Base-by-base conservation (phyloP, 2,329 filamentous ascomycete genomes). In the Fusarium secorum region DNA sequence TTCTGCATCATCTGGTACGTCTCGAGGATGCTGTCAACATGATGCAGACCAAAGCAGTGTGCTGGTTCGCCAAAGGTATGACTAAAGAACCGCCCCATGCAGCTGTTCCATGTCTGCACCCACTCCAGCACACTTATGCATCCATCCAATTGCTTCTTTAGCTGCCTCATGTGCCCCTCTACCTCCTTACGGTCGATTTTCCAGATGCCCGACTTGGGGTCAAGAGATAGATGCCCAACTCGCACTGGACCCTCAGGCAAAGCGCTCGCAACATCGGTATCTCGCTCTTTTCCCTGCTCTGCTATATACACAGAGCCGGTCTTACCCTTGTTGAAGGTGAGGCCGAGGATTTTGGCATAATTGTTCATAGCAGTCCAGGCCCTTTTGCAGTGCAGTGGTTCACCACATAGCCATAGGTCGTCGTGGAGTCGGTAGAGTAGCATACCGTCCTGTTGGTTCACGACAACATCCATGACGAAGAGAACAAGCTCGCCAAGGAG, bases 281-380 rank as follows among this genome's bases (percentile, higher is more conserved):
- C 28, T 22, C 18, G 36, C 28, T 39, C 0, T 2, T 22, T 41
- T 0, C 3, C n/a, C 2, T 20, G 4, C 0, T 15, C n/a, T 4
- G 22, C 18, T 28, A 59, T 59, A 7, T 59, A 59, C 7, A 53
- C 55, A 7, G 46, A 54, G 11, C 55, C 55, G 1, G 55, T 59
- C 33, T 59, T 59, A 1, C 18, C 10, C 7, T 4, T 11, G 18
- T 59, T 59, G 28, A 59, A 59, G 0, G 46, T 33, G 14, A 59
- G 56, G 2, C 56, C 56, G 1, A 59, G 46, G 6, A 59, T 26
- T 1, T 26, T 14, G 7, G 56, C 56, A 54, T 41, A 59, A 3
- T 54, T 1, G 5, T 54, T 59, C 56, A 59, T 59, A 26, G 46
- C 46, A 54, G 18, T 4, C 56, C 56, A 59, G 3, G 56, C 56